Evolutionary conservation across 2,329 filamentous ascomycete species (phyloP).

Genomic region (Fusarium nelsonii): DNA sequence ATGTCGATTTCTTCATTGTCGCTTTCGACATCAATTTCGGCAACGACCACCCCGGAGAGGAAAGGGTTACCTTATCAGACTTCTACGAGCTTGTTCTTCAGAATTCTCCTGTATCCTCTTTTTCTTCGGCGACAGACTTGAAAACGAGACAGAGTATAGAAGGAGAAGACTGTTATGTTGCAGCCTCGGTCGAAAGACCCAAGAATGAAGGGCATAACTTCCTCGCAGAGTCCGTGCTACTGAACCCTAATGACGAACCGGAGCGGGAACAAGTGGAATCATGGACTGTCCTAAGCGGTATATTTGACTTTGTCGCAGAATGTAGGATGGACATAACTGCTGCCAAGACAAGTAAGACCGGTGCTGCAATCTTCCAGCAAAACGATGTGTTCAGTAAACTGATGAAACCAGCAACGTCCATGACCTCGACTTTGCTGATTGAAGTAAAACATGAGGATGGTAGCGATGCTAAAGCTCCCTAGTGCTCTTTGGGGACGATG

Average conservation of each 20-base stretch:
- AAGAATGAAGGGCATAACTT: conserved; percentile 18
- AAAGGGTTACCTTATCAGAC: not conserved
- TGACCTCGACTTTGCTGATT: not conserved
- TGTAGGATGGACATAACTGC: conserved; percentile 14
- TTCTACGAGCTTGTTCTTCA: conserved; percentile 17
- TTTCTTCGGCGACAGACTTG: not conserved
- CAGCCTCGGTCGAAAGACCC: not conserved
- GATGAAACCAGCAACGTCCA: not conserved
- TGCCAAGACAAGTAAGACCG: not conserved
- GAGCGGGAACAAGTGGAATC: not conserved
- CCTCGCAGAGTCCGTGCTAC: not conserved
- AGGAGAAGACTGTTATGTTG: not conserved
- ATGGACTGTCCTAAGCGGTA: conserved; percentile 2
- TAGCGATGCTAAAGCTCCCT: not conserved
- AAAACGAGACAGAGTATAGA: not conserved
- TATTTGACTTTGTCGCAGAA: conserved; percentile 9
- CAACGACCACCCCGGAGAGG: not conserved
- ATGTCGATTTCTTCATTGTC: conserved; percentile 47
- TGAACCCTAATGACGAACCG: not conserved
- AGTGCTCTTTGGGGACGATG: conserved; percentile 4
- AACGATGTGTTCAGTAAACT: conserved; percentile 12
- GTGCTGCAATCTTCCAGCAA: not conserved
- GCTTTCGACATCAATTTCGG: conserved; percentile 46
- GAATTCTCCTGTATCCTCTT: not conserved
- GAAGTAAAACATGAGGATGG: not conserved